phyloP scores from a whole-genome alignment of 176 grass and related monocot species.

The Oropetium thomaeum region DNA sequence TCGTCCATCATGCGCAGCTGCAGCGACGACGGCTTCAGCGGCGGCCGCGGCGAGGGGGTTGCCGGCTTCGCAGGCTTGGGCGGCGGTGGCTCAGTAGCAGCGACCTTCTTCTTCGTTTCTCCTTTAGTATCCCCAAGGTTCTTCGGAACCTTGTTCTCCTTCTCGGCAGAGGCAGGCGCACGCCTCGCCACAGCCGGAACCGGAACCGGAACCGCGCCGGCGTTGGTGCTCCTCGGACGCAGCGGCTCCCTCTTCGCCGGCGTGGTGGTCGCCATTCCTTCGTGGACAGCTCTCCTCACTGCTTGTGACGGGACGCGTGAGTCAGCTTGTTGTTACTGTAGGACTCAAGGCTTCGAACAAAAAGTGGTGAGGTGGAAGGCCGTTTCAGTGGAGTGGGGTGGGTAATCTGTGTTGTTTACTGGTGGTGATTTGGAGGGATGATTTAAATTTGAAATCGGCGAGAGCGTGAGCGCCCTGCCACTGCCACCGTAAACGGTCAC shows the following conservation, averaged over 20 bases:
- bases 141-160: constrained; percentile 53
- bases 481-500: constrained; percentile 35
- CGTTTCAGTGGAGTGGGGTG: background rate
- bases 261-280: constrained; percentile 18
- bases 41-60: background rate
- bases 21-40: constrained; percentile 63
- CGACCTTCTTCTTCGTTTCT: constrained; percentile 3
- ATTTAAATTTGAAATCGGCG: constrained; percentile 76
- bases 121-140: background rate
- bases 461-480: background rate
- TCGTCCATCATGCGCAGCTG: constrained; percentile 69
- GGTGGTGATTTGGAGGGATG: constrained; percentile 37
- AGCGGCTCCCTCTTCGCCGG: constrained; percentile 52
- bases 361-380: background rate
- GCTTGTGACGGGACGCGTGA: no score
- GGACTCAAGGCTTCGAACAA: no score
- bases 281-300: background rate
- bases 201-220: background rate
- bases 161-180: constrained; percentile 7
- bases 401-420: background rate
- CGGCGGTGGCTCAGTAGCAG: background rate
- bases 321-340: background rate
- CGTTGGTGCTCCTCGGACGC: constrained; percentile 39
- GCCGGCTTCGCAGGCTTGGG: background rate
- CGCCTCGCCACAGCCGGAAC: background rate